Percentiles rank a stretch among this genome's conserved stretches.
These are phyloP conservation scores for Fusarium nisikadoi DNA, from an alignment of 2,329 filamentous ascomycete genomes.

Conservation along the genomic window DNA sequence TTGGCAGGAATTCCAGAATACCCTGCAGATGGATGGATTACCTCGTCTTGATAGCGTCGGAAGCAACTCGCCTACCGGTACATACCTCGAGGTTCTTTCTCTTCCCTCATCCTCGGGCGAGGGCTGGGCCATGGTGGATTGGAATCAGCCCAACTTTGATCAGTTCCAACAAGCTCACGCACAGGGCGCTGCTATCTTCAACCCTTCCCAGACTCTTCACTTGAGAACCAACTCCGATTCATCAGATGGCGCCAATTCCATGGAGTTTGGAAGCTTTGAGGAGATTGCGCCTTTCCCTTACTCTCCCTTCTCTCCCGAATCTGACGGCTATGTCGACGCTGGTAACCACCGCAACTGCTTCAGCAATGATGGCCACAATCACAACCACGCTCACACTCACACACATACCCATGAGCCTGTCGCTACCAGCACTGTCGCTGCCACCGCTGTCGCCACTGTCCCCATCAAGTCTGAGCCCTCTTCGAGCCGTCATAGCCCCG, in stretches of 20 bases:
- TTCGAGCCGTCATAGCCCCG: conserved; percentile 69
- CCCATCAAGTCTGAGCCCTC: conserved; percentile 68
- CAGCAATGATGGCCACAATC: conserved; percentile 64
- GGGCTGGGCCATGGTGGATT: conserved; percentile 86
- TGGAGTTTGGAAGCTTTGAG: conserved; percentile 82
- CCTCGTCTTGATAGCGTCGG: conserved; percentile 55
- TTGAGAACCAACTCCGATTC: conserved; percentile 88
- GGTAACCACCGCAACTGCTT: conserved; percentile 70
- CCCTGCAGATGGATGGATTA: conserved; percentile 63
- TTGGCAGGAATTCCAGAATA: conserved; percentile 81
- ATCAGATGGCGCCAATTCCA: conserved; percentile 74
- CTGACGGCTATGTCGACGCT: conserved; percentile 76
- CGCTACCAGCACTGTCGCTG: conserved; percentile 74
- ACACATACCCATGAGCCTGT: conserved; percentile 61
- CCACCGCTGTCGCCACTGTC: conserved; percentile 74
- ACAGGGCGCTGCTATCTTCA: conserved; percentile 80
- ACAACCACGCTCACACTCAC: conserved; percentile 48
- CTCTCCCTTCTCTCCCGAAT: conserved; percentile 84
- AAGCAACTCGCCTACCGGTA: conserved; percentile 58
- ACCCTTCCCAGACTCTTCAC: conserved; percentile 90
- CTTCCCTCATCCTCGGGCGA: conserved; percentile 84
- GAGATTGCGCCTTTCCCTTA: conserved; percentile 77
- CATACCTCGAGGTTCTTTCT: conserved; percentile 86
- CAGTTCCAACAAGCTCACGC: conserved; percentile 65
- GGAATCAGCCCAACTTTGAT: conserved; percentile 73